Evolutionary conservation across 257 asterid species (phyloP).

Genomic region (Agastache rugosa): DNA sequence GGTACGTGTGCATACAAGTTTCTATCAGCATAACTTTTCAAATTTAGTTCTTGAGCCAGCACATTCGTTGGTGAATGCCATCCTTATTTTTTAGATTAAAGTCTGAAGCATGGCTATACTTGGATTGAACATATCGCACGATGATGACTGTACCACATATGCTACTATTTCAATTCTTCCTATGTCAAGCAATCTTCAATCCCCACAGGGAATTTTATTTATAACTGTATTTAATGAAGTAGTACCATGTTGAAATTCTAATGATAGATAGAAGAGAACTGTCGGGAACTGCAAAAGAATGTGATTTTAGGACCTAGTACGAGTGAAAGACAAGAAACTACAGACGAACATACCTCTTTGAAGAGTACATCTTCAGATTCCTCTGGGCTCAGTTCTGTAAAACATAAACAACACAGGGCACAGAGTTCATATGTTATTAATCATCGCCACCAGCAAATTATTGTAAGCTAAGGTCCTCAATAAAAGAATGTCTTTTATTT

Average conservation of each 20-base stretch:
- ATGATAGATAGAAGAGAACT: not conserved
- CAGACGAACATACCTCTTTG: slow-evolving; percentile 73
- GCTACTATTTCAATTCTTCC: too few species aligned
- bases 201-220: not conserved
- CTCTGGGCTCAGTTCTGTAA: slow-evolving; percentile 89
- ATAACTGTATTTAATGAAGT: not conserved
- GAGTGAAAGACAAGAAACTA: slow-evolving; percentile 32
- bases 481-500: not conserved
- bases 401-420: slow-evolving; percentile 26
- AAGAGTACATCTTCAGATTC: slow-evolving; percentile 98
- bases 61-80: not conserved
- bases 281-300: slow-evolving; percentile 11
- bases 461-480: not conserved
- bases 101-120: too few species aligned
- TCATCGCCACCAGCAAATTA: slow-evolving; percentile 15
- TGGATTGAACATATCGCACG: too few species aligned
- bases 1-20: not conserved
- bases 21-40: not conserved
- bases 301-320: not conserved
- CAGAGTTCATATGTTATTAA: not conserved
- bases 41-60: not conserved
- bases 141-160: too few species aligned
- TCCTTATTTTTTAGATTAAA: not conserved
- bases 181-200: not conserved
- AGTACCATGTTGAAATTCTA: not conserved